Conservation (phyloP, 164 flowering plant species). For the Sedum album region DNA sequence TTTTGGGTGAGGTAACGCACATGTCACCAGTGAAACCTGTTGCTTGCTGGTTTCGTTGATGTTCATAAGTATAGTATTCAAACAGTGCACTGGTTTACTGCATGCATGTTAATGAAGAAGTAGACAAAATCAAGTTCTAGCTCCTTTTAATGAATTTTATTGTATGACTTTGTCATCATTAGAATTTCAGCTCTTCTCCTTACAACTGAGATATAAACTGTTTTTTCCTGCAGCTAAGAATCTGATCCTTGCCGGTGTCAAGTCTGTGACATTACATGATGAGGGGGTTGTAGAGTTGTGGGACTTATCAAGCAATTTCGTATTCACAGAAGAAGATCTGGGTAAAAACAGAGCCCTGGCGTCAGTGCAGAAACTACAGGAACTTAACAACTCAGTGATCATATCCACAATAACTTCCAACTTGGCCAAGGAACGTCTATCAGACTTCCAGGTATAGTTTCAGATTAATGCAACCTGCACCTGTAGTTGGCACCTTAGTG, state of each 20-base stretch:
- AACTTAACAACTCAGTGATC: constrained; percentile 65
- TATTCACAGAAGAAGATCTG: constrained; percentile 64
- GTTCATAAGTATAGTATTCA: no score
- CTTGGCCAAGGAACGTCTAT: constrained; percentile 55
- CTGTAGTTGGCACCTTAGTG: not conserved
- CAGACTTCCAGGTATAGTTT: constrained; percentile 54
- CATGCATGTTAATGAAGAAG: not conserved
- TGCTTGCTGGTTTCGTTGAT: not conserved
- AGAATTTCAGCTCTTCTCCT: not conserved
- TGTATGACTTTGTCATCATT: not conserved
- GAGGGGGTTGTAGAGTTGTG: constrained; percentile 69
- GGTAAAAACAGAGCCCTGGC: constrained; percentile 78
- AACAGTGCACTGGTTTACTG: not conserved
- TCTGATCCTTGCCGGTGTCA: constrained; percentile 83
- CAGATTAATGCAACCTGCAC: not conserved
- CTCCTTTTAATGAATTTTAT: not conserved
- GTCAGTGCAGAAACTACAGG: constrained; percentile 74
- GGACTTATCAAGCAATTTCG: constrained; percentile 76
- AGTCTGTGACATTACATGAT: constrained; percentile 83
- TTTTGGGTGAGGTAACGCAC: not conserved
- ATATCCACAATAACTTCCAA: constrained; percentile 42
- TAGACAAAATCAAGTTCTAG: not conserved
- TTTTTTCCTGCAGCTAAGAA: constrained; percentile 64
- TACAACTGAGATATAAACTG: not conserved
- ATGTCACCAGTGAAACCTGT: not conserved